Conservation (phyloP, 257 asterid species). For the Thymus mandschuricus region DNA sequence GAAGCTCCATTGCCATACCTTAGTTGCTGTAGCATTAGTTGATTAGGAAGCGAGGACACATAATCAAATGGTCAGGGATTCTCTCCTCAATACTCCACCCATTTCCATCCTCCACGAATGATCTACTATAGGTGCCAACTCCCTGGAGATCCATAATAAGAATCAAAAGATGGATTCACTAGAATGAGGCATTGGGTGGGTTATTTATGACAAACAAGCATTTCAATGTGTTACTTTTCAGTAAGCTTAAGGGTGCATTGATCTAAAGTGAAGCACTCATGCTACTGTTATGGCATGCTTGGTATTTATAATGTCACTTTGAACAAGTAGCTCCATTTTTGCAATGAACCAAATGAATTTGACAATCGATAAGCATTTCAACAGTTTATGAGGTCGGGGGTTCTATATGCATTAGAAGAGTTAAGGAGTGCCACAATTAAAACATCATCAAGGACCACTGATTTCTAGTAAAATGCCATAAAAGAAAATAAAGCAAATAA, state of each 20-base stretch:
- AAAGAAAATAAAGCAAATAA: neutral
- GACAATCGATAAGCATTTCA: neutral
- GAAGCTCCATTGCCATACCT: conserved; percentile 39
- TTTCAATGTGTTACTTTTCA: conserved; percentile 19
- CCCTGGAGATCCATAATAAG: conserved; percentile 51
- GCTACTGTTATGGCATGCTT: neutral
- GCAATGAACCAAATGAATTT: conserved; percentile 3
- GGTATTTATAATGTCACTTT: neutral
- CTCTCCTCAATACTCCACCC: conserved; percentile 75
- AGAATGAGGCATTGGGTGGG: conserved; percentile 1
- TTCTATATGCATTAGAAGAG: neutral
- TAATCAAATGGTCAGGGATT: conserved; percentile 45
- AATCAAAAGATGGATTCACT: conserved; percentile 23
- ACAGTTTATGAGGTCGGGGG: neutral
- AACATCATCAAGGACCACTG: neutral
- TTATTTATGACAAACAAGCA: conserved; percentile 9
- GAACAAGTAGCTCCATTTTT: conserved; percentile 14
- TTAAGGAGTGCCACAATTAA: neutral
- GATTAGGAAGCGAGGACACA: conserved; percentile 31
- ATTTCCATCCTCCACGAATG: conserved; percentile 96
- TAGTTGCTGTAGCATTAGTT: conserved; percentile 31
- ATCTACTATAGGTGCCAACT: conserved; percentile 83
- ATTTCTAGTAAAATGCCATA: neutral
- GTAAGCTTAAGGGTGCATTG: conserved; percentile 13
- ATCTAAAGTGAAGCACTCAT: neutral